Percentiles rank a stretch among this genome's conserved stretches.
phyloP scores from a whole-genome alignment of 805 yeast genomes.

The Vanderwaltozyma yarrowii region DNA sequence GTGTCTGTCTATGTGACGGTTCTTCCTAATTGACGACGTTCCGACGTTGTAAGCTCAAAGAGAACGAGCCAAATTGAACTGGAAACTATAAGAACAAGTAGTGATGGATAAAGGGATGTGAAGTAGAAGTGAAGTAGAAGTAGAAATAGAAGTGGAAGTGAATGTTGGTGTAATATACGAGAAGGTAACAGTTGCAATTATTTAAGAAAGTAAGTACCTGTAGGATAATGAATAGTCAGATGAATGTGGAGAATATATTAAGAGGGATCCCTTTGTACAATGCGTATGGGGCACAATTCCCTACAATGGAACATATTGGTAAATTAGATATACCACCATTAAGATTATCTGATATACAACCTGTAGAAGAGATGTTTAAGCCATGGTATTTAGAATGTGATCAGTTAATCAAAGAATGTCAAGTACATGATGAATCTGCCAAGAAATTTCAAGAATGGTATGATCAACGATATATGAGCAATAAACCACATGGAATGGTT shows the following conservation, averaged over 20 bases:
- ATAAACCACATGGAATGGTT: constrained; percentile 24
- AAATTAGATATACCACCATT: neutral
- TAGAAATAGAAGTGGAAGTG: too few relatives aligned
- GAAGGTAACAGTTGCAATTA: too few relatives aligned
- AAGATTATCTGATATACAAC: neutral
- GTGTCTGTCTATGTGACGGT: too few relatives aligned
- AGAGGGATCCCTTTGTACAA: constrained; percentile 11
- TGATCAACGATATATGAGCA: constrained; percentile 12
- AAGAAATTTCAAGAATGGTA: constrained; percentile 20
- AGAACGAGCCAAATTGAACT: too few relatives aligned
- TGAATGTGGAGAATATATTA: constrained; percentile 1
- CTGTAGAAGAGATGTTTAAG: constrained; percentile 14
- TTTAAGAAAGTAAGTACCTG: neutral
- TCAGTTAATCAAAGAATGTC: constrained; percentile 7
- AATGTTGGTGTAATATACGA: too few relatives aligned
- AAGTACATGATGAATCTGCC: constrained; percentile 7
- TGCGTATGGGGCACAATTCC: constrained; percentile 16
- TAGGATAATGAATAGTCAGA: constrained; percentile 5
- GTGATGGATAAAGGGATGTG: too few relatives aligned
- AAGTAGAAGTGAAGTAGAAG: too few relatives aligned
- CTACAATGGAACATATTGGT: constrained; percentile 4
- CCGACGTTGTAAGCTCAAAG: too few relatives aligned
- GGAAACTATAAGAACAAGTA: too few relatives aligned
- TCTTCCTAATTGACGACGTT: too few relatives aligned
- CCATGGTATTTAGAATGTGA: constrained; percentile 23